These are phyloP conservation scores for Coffea humblotiana DNA, from an alignment of 305 asterid genomes.

Conservation along the genomic window DNA sequence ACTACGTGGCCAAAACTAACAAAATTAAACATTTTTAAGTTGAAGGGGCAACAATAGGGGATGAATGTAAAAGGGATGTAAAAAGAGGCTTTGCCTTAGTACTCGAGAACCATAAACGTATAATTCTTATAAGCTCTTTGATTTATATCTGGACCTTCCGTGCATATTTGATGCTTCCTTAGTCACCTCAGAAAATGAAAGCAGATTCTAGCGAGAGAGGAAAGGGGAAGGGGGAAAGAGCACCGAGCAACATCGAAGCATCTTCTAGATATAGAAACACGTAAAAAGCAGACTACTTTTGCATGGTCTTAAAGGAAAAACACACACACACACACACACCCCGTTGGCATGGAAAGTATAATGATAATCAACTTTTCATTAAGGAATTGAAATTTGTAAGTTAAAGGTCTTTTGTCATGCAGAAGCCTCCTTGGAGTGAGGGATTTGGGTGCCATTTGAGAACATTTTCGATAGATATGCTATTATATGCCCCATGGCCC, in stretches of 20 bases:
- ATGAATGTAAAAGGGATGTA: constrained; percentile 9
- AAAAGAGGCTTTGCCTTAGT: constrained; percentile 14
- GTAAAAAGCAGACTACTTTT: constrained; percentile 47
- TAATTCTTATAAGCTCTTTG: neutral
- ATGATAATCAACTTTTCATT: constrained; percentile 40
- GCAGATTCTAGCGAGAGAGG: constrained; percentile 43
- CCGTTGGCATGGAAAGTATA: constrained; percentile 55
- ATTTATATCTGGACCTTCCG: constrained; percentile 13
- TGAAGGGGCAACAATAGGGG: neutral
- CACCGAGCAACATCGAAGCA: constrained; percentile 31
- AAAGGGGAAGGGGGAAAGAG: constrained; percentile 12
- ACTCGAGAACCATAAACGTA: neutral
- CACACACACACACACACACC: neutral
- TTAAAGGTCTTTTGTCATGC: constrained; percentile 48
- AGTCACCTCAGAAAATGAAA: constrained; percentile 47
- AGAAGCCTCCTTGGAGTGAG: constrained; percentile 68
- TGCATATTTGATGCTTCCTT: constrained; percentile 22
- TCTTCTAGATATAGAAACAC: constrained; percentile 33
- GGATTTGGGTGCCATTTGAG: constrained; percentile 38
- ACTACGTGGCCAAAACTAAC: constrained; percentile 15
- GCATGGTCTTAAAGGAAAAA: constrained; percentile 30
- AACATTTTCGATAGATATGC: constrained; percentile 24
- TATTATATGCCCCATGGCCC: constrained; percentile 2
- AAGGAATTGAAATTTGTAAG: constrained; percentile 38
- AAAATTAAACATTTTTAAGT: neutral